Evolutionary conservation across 2,329 filamentous ascomycete genomes (phyloP).

Genomic region (Monilinia aucupariae): DNA sequence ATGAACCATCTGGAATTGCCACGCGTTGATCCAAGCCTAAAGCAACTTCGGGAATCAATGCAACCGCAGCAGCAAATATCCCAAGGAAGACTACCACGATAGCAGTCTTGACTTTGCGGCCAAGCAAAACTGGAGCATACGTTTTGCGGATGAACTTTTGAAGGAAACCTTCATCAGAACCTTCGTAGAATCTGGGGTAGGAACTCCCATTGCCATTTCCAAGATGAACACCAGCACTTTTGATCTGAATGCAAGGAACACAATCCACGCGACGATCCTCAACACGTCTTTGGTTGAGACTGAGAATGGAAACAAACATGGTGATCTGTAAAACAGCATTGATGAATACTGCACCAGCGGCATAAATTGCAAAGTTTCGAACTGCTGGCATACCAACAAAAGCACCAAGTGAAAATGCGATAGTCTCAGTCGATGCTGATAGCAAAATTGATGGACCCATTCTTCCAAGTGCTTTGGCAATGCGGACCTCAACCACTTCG

Average conservation of each 20-base stretch:
- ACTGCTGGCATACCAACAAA: slow-evolving; percentile 98
- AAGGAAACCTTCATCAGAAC: slow-evolving; percentile 75
- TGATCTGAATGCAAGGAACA: slow-evolving; percentile 81
- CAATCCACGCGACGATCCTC: slow-evolving; percentile 87
- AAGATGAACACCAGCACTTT: slow-evolving; percentile 64
- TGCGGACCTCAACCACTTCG: slow-evolving; percentile 76
- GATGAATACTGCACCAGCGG: slow-evolving; percentile 91
- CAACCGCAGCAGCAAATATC: slow-evolving; percentile 77
- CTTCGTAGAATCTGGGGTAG: slow-evolving; percentile 36
- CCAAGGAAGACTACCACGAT: slow-evolving; percentile 81
- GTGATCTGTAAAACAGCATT: slow-evolving; percentile 96
- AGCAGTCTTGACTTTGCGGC: slow-evolving; percentile 70
- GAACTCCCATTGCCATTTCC: slow-evolving; percentile 54
- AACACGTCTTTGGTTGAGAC: slow-evolving; percentile 84
- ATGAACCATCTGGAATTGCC: slow-evolving; percentile 88
- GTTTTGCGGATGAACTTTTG: slow-evolving; percentile 85
- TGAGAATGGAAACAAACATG: slow-evolving; percentile 89
- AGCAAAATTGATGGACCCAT: slow-evolving; percentile 97
- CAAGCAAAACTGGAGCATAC: slow-evolving; percentile 78
- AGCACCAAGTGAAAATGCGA: slow-evolving; percentile 85
- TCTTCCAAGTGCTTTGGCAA: slow-evolving; percentile 82
- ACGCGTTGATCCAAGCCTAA: slow-evolving; percentile 92
- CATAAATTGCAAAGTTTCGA: slow-evolving; percentile 93
- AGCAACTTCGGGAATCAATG: slow-evolving; percentile 75
- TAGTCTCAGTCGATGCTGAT: slow-evolving; percentile 89